phyloP scores from a whole-genome alignment of 345 rosid species.

The Lenwebbia sp. region DNA sequence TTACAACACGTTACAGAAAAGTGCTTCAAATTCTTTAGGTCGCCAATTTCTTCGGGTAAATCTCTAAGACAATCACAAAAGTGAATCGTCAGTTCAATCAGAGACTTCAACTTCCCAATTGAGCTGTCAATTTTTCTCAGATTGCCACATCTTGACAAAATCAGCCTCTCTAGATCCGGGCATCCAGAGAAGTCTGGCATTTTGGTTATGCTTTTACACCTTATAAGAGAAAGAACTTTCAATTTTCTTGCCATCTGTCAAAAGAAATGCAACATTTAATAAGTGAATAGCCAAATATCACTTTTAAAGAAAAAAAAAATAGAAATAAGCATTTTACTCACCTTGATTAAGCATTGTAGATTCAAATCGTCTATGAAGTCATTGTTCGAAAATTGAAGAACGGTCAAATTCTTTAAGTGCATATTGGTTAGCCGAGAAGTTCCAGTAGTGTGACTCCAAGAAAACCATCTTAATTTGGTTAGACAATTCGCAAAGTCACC shows the following conservation, averaged over 20 bases:
- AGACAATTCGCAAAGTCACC: neutral
- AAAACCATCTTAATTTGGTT: neutral
- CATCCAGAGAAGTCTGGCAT: rapidly evolving
- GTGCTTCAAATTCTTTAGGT: neutral
- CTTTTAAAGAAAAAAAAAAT: neutral
- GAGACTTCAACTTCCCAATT: neutral
- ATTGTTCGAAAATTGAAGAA: rapidly evolving
- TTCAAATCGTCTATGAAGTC: neutral
- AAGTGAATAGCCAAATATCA: rapidly evolving
- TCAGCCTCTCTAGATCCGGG: neutral
- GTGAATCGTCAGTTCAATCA: rapidly evolving
- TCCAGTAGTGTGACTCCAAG: neutral
- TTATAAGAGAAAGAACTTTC: neutral
- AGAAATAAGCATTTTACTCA: neutral
- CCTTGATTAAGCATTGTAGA: neutral
- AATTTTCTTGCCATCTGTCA: neutral
- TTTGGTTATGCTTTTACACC: rapidly evolving
- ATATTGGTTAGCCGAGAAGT: neutral
- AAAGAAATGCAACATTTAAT: neutral
- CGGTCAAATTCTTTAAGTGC: neutral
- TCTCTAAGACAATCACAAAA: rapidly evolving
- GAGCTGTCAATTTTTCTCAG: neutral
- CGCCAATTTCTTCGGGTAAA: neutral
- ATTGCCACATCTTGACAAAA: neutral
- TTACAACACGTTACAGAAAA: rapidly evolving